Base-by-base conservation (phyloP, 2,329 filamentous ascomycete species). In the Hypocreales sp. region DNA sequence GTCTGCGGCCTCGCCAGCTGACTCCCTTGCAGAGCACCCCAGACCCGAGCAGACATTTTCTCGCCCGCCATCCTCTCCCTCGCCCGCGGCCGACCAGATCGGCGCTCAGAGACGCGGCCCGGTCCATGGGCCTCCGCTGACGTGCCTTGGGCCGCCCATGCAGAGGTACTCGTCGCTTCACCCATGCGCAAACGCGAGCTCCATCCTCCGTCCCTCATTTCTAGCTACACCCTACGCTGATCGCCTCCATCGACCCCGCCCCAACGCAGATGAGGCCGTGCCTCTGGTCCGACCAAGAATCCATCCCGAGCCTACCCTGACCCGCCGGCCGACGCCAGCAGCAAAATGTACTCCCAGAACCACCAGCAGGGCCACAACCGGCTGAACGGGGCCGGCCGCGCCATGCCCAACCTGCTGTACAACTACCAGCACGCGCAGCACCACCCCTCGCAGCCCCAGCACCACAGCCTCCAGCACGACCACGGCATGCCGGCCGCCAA, bases 301-400 rank as follows among this genome's bases (percentile, higher is more conserved):
- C n/a, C n/a, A n/a, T n/a, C n/a, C n/a, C n/a, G n/a, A n/a, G n/a
- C n/a, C n/a, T n/a, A n/a, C n/a, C n/a, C n/a, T n/a, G n/a, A n/a
- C n/a, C n/a, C n/a, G n/a, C n/a, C n/a, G n/a, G n/a, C n/a, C n/a
- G n/a, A n/a, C n/a, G n/a, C n/a, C n/a, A n/a, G n/a, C n/a, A n/a
- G n/a, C n/a, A n/a, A n/a, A 50, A 84, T 84, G 79, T 84, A 77
- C 62, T 72, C 71, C 46, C 74, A 80, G 52, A 64, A 64, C 47
- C 73, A 68, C 49, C 73, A 79, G 48, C 73, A 76, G 56, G 72
- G 72, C 50, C 79, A 82, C 50, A 75, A 75, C 58, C 74, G 80
- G 56, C 67, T 83, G 53, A 84, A 83, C 46, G 53, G 53, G 56
- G 49, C 48, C 34, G 53, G 53, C 18, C 49, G 53, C 37, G 78